Percentiles rank a stretch among this genome's conserved stretches.
These are phyloP conservation scores for Termitomyces sp. DNA, from an alignment of 1,284 basidiomycete species.

Conservation along the genomic window DNA sequence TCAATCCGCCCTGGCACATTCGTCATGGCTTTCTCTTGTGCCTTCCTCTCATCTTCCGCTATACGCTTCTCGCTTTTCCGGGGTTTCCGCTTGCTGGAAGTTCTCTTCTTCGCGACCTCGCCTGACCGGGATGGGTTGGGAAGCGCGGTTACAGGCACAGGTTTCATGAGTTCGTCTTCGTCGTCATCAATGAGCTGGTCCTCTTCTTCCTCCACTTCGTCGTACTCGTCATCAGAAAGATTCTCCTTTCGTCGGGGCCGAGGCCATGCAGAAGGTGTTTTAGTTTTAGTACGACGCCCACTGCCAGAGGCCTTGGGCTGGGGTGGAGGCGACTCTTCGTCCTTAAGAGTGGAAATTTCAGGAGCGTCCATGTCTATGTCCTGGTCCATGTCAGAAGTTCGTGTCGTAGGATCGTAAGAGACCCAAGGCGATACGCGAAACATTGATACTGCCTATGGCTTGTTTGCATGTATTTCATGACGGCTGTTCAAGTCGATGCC, in stretches of 20 bases:
- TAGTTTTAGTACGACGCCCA: conserved; percentile 39
- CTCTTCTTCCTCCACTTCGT: conserved; percentile 67
- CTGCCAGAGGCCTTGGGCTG: conserved; percentile 34
- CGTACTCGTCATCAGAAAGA: conserved; percentile 36
- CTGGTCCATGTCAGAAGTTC: conserved; percentile 33
- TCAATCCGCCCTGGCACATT: conserved; percentile 27
- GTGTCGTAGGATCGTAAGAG: conserved; percentile 31
- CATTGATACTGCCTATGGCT: conserved; percentile 28
- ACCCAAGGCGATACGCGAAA: conserved; percentile 45
- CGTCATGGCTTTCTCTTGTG: conserved; percentile 30
- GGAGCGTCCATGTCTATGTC: conserved; percentile 74
- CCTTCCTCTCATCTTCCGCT: conserved; percentile 33
- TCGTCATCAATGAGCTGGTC: conserved; percentile 74
- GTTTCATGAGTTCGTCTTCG: conserved; percentile 35
- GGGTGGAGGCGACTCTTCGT: conserved; percentile 65
- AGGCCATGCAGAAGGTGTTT: conserved; percentile 18
- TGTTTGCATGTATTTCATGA: conserved; percentile 34
- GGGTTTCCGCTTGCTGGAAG: conserved; percentile 42
- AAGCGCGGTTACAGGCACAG: conserved; percentile 28
- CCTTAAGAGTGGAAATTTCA: conserved; percentile 68
- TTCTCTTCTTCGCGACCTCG: conserved; percentile 41
- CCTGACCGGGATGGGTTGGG: conserved; percentile 26
- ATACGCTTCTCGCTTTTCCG: conserved; percentile 40
- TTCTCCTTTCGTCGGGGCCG: conserved; percentile 20
- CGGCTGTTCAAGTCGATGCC: conserved; percentile 6